Evolutionary conservation across 441 rosid genomes (phyloP).

Genomic region (Sinapis alba): DNA sequence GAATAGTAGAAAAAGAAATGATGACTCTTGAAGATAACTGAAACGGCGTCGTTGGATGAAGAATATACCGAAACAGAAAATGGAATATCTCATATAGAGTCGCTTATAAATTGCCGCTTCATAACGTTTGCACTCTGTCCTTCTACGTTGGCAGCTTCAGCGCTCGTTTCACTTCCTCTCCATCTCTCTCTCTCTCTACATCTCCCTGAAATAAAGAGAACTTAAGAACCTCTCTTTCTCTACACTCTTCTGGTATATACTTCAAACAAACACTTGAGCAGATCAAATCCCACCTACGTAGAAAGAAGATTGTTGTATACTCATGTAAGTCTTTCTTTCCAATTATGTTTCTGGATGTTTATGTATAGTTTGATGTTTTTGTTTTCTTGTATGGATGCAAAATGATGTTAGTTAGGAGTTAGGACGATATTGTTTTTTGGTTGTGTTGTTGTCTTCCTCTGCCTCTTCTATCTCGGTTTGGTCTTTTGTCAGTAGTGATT

Average conservation of each 20-base stretch:
- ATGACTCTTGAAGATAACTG: background rate
- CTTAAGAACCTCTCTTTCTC: background rate
- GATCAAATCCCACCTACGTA: background rate
- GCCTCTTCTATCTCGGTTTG: constrained; percentile 13
- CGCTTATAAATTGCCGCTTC: constrained; percentile 31
- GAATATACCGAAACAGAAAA: constrained; percentile 16
- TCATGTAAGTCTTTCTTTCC: constrained; percentile 13
- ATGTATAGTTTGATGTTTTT: background rate
- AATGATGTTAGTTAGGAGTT: constrained; percentile 1
- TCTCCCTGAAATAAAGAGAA: background rate
- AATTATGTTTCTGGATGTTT: constrained; percentile 7
- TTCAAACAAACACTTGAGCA: background rate
- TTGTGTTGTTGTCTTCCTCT: constrained; percentile 1
- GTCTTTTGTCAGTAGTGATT: background rate
- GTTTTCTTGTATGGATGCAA: background rate
- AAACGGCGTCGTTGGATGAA: constrained; percentile 19
- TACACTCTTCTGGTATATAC: background rate
- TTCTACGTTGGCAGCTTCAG: constrained; percentile 29
- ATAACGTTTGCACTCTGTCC: constrained; percentile 19
- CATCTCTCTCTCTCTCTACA: background rate
- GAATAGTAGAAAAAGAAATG: background rate
- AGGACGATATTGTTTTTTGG: background rate
- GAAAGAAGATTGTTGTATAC: background rate
- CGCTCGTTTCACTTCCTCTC: background rate
- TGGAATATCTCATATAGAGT: constrained; percentile 35